These are phyloP conservation scores for Ascocoryne sarcoides DNA, from an alignment of 2,329 filamentous ascomycete genomes.

Conservation along the genomic window DNA sequence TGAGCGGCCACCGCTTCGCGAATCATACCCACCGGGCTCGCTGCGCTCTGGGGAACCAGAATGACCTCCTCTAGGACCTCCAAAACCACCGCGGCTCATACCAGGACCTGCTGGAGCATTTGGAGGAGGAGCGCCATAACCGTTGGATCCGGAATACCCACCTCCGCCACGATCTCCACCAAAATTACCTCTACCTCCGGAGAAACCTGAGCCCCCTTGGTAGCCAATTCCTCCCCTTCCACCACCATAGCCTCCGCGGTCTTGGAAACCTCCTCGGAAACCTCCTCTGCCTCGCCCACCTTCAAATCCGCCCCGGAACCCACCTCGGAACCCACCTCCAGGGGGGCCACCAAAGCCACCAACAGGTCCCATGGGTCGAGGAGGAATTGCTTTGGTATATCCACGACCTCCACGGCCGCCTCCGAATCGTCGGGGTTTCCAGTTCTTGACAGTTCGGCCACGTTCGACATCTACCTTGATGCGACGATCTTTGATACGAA, in stretches of 20 bases:
- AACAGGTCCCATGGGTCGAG: slow-evolving; percentile 56
- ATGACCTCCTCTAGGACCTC: slow-evolving; percentile 26
- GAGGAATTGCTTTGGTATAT: slow-evolving; percentile 74
- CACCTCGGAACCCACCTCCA: slow-evolving; percentile 39
- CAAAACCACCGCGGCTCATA: slow-evolving; percentile 35
- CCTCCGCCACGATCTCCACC: slow-evolving; percentile 19
- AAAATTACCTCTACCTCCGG: slow-evolving; percentile 23
- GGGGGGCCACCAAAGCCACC: slow-evolving; percentile 49
- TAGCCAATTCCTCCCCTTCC: slow-evolving; percentile 28
- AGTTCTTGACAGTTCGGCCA: slow-evolving; percentile 85
- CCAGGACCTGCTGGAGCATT: slow-evolving; percentile 56
- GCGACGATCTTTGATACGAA: slow-evolving; percentile 84
- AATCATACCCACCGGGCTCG: slow-evolving; percentile 41
- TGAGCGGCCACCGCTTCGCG: slow-evolving; percentile 46
- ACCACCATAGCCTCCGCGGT: slow-evolving; percentile 24
- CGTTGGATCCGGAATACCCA: slow-evolving; percentile 32
- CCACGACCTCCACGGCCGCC: slow-evolving; percentile 87
- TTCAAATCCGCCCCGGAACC: slow-evolving; percentile 32
- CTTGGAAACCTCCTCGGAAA: slow-evolving; percentile 29
- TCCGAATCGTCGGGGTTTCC: slow-evolving; percentile 85
- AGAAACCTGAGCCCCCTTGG: slow-evolving; percentile 25
- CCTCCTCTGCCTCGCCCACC: slow-evolving; percentile 43
- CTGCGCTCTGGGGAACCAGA: slow-evolving; percentile 28
- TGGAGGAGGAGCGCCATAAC: slow-evolving; percentile 43
- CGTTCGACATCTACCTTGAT: slow-evolving; percentile 95